These are phyloP conservation scores for Arthrobotrys megalospora DNA, from an alignment of 2,329 filamentous ascomycete species.

Conservation along the genomic window DNA sequence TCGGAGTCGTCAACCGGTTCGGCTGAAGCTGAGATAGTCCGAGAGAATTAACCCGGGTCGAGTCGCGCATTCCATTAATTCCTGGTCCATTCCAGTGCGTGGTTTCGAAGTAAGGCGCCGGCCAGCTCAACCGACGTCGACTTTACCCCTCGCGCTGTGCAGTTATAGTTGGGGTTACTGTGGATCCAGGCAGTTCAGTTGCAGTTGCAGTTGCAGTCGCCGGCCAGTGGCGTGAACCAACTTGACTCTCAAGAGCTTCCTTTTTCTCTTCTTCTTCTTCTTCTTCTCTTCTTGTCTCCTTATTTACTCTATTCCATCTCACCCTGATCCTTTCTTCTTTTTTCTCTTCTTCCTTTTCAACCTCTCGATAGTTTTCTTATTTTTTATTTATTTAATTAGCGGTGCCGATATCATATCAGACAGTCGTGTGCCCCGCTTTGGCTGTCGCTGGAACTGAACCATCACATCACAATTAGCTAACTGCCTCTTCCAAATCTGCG, in stretches of 20 bases:
- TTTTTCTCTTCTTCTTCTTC: no score
- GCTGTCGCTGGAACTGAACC: neutral
- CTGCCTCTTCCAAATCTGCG: slow-evolving; percentile 32
- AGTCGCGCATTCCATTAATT: neutral
- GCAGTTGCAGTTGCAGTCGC: slow-evolving; percentile 16
- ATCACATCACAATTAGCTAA: slow-evolving; percentile 49
- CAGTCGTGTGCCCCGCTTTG: slow-evolving; percentile 54
- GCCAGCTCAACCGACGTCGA: slow-evolving; percentile 31
- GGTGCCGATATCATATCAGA: no score
- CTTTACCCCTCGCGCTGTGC: slow-evolving; percentile 32
- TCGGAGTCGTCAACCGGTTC: slow-evolving; percentile 11
- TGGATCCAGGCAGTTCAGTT: neutral
- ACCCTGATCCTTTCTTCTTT: neutral
- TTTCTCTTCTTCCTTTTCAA: neutral
- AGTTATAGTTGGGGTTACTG: neutral
- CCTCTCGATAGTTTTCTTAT: no score
- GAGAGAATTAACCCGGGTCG: slow-evolving; percentile 21
- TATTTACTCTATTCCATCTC: no score
- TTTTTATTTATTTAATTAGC: no score
- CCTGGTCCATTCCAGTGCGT: neutral
- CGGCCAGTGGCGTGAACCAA: slow-evolving; percentile 23
- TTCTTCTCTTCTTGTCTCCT: no score
- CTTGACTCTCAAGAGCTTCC: no score
- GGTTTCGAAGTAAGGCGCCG: slow-evolving; percentile 10
- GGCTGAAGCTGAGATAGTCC: slow-evolving; percentile 20